Base-by-base conservation (phyloP, 352 stramenopile species). In the Pythium utonaiense region DNA sequence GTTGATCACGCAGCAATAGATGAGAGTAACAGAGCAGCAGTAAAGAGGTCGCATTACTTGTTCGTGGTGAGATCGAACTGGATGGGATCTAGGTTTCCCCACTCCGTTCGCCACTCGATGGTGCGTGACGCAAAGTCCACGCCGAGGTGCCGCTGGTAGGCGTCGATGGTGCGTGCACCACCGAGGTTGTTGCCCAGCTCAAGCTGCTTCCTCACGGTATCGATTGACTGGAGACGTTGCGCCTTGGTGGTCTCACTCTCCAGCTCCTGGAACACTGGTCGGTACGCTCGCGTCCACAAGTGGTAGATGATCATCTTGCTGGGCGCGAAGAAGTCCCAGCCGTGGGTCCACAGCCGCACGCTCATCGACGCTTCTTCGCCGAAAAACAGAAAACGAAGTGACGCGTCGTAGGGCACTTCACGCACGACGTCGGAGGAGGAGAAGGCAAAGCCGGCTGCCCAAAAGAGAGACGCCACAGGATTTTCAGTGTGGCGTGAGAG, bases 281-380 rank as follows among this genome's bases (percentile, higher is more conserved):
- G 80, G 55, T 95, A 77, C 19, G 60, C 70, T 30, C 93, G 80
- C 31, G 79, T 88, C 92, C 93, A 98, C 41, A 97, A 73, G 54
- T 98, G 95, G 61, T 97, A 98, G 14, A 89, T 73, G 3, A 79
- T 66, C 58, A 72, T 67, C 55, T 89, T 64, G 1, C 68, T 67
- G 17, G 93, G 95, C n/a, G 93, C 72, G 57, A 88, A 98, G 38
- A 97, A 96, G 58, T 98, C 79, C 77, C 83, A 97, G 0, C 93
- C 92, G 19, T 82, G 70, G 4, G 89, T 97, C 74, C 83, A 98
- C 7, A 98, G 73, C 28, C 93, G 74, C 14, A 86, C 84, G 44
- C 91, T 93, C 90, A 98, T 97, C 17, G 70, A 81, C 4, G 87
- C 65, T 73, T 98, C 94, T 77, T 98, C 94, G 24, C 94, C 94